A percentile compares a stretch with the other conserved stretches of the same genome.
phyloP scores from a whole-genome alignment of 2,329 filamentous ascomycete genomes.

The Taxawa tesnikishii region DNA sequence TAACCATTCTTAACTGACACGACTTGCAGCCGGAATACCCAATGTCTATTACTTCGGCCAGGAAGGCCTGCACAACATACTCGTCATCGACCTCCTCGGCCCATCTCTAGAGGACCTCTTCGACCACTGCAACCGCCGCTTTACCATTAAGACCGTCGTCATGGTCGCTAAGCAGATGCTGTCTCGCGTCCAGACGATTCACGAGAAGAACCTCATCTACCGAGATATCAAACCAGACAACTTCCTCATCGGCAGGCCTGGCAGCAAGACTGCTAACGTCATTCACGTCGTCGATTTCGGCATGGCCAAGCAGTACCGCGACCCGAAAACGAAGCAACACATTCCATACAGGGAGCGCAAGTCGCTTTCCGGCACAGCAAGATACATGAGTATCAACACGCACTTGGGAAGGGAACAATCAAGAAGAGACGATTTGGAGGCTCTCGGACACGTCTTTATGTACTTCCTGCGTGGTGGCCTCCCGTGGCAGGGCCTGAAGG shows the following conservation, averaged over 20 bases:
- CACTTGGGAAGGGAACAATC: conserved; percentile 95
- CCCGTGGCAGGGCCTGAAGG: conserved; percentile 57
- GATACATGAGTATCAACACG: conserved; percentile 99
- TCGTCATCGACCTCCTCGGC: conserved; percentile 92
- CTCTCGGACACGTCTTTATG: conserved; percentile 59
- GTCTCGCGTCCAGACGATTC: conserved; percentile 83
- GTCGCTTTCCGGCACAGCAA: conserved; percentile 86
- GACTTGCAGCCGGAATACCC: conserved; percentile 71
- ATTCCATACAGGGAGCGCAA: conserved; percentile 96
- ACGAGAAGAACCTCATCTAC: conserved; percentile 99
- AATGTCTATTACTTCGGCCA: conserved; percentile 99
- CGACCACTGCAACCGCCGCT: conserved; percentile 90
- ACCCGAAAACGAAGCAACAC: conserved; percentile 98
- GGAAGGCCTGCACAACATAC: conserved; percentile 95
- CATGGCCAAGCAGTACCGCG: conserved; percentile 98
- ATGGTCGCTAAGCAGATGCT: conserved; percentile 99
- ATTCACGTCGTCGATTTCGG: conserved; percentile 99
- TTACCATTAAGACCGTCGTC: conserved; percentile 93
- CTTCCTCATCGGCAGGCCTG: conserved; percentile 88
- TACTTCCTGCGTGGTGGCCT: conserved; percentile 55
- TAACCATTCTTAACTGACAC: conserved; percentile 1
- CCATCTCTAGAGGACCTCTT: conserved; percentile 94
- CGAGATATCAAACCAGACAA: conserved; percentile 99
- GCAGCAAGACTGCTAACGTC: conserved; percentile 89
- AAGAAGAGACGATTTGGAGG: conserved; percentile 88